Base-by-base conservation (phyloP, 768 basidiomycete genomes). In the Pleurotus djamor region DNA sequence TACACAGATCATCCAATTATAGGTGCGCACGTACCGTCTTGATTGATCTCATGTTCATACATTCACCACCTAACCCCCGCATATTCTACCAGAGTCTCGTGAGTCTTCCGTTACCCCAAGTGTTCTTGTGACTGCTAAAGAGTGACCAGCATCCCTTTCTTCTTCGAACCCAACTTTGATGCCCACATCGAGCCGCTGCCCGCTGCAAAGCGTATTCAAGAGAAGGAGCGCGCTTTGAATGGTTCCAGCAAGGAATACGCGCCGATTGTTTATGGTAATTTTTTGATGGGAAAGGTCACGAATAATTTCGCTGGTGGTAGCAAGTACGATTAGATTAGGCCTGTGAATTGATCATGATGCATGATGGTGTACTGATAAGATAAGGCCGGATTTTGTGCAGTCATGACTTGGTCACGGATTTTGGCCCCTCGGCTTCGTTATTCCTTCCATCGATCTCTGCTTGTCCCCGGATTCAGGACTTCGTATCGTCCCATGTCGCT, bases 141-240 rank as follows among this genome's bases (percentile, higher is more conserved):
- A 17, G n/a, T 17, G 10, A 48, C 5, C 59, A 93, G 91, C 7
- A 81, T 96, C 16, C 95, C 95, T 0, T 96, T 96, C 75, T 97
- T 97, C 79, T 96, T 91, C 63, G 95, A 96, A 70, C 94, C 95
- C 0, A 92, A 91, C 59, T 94, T 92, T 66, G 76, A 86, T 60
- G 90, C 94, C 0, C 59, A 75, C 1, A 75, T 97, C 49, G 72
- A 79, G 62, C 90, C 93, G 0, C 74, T 96, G 5, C 75, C 77
- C 4, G 86, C 86, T 5, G 86, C 85, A 0, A 66, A 79, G 32
- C 81, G 86, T 36, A 65, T 81, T 8, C 76, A 76, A 58, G 60
- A 69, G 41, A 61, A 64, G 48, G 59, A 63, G 17, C 54, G 7
- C 13, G 35, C 52, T 8, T 34, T 63, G 32, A 60, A 65, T 1